phyloP scores from a whole-genome alignment of 345 rosid species.

The Eutrema heterophyllum region DNA sequence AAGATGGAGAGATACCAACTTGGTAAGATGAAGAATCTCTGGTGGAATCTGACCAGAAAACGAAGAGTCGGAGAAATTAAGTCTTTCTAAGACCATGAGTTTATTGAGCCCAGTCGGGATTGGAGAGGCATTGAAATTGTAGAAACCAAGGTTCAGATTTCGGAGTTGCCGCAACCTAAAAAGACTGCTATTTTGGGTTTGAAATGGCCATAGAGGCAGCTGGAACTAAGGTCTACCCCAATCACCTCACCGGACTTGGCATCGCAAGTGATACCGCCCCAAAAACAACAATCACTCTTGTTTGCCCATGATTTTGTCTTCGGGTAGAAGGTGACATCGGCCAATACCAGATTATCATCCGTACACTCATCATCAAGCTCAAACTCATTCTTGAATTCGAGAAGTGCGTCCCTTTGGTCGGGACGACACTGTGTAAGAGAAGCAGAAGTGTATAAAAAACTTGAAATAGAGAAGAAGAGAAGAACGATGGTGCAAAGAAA shows the following conservation, averaged over 20 bases:
- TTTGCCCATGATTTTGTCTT: background rate
- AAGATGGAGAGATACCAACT: conserved; percentile 13
- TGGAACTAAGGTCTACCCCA: too few relatives aligned
- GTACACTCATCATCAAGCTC: background rate
- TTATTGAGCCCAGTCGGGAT: background rate
- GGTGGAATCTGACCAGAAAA: background rate
- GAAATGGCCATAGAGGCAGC: background rate
- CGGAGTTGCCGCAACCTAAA: background rate
- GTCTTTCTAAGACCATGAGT: background rate
- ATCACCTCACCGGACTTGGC: too few relatives aligned
- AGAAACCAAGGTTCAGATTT: conserved; percentile 25
- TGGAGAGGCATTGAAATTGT: conserved; percentile 1
- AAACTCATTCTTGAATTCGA: background rate
- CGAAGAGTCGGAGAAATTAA: background rate
- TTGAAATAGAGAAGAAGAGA: background rate
- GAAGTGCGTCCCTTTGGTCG: background rate
- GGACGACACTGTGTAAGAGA: background rate
- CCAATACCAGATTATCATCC: too few relatives aligned
- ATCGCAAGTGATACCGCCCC: conserved; percentile 9
- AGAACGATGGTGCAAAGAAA: background rate
- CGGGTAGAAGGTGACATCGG: background rate
- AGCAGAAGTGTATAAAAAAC: background rate
- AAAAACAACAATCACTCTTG: conserved; percentile 10
- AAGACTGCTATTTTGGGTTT: background rate
- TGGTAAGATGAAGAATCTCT: background rate